Conservation (phyloP, 192 early-diverging fungal species). For the Gonapodya sp. region DNA sequence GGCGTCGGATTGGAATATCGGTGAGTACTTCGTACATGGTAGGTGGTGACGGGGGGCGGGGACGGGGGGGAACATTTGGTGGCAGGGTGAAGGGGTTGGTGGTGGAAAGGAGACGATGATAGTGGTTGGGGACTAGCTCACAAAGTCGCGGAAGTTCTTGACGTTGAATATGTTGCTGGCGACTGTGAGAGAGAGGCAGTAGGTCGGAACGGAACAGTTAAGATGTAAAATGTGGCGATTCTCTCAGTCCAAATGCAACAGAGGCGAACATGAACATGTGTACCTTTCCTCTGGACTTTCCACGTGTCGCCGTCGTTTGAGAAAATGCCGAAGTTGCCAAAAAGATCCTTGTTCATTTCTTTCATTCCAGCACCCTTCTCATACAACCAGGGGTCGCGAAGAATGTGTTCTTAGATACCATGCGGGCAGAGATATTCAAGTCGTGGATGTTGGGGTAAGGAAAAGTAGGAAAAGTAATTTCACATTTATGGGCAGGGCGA, state of each 20-base stretch:
- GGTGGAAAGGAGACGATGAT: no score
- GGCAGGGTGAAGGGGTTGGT: no score
- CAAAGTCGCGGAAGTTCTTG: conserved; percentile 3
- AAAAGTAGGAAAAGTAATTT: not conserved
- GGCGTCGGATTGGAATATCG: not conserved
- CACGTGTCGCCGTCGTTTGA: not conserved
- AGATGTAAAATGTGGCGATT: no score
- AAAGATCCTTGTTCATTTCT: not conserved
- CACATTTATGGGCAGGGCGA: not conserved
- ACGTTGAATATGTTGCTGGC: conserved; percentile 6
- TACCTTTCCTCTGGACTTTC: conserved; percentile 5
- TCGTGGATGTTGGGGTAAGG: not conserved
- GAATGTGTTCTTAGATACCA: not conserved
- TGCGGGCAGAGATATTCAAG: not conserved
- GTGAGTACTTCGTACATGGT: not conserved
- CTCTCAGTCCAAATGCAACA: no score
- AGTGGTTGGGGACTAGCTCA: not conserved
- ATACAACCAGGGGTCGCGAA: not conserved
- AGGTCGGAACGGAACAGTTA: no score
- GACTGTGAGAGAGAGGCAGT: no score
- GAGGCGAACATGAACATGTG: no score
- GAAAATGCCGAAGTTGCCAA: not conserved
- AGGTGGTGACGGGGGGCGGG: not conserved
- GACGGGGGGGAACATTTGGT: not conserved
- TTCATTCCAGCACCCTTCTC: not conserved